These are phyloP conservation scores for Acanthamoeba triangularis DNA, from an alignment of 208 protist species.

Conservation along the genomic window DNA sequence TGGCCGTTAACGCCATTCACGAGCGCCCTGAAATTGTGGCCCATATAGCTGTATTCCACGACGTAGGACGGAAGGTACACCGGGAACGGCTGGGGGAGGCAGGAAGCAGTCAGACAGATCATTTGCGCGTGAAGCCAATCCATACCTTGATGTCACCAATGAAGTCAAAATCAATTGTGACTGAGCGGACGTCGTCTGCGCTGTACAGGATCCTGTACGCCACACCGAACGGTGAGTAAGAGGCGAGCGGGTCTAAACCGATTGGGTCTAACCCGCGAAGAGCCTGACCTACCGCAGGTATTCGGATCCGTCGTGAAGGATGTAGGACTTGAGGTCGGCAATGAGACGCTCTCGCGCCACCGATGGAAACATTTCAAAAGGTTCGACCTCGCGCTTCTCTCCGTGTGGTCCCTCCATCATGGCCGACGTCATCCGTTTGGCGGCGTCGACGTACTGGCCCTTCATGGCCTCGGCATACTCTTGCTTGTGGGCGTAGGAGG, in stretches of 20 bases:
- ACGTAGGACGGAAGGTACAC: conserved; percentile 18
- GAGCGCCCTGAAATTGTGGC: neutral
- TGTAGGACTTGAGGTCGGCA: neutral
- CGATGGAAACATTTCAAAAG: neutral
- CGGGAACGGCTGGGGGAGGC: neutral
- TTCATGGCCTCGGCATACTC: neutral
- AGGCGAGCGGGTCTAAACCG: neutral
- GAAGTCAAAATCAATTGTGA: conserved; percentile 1
- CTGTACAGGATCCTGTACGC: neutral
- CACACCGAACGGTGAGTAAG: neutral
- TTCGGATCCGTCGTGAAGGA: neutral
- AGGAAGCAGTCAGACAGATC: neutral
- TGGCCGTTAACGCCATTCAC: conserved; percentile 18
- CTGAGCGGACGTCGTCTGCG: conserved; percentile 1
- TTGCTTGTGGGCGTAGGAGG: conserved; percentile 1
- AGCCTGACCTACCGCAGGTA: neutral
- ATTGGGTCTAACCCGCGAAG: too few species aligned
- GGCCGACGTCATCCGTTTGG: neutral
- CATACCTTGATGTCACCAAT: conserved; percentile 13
- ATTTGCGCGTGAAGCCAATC: neutral
- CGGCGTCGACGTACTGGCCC: conserved; percentile 29
- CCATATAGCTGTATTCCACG: neutral
- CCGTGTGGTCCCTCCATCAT: neutral
- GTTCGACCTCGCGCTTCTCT: conserved; percentile 32
- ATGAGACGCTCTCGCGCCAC: neutral